Evolutionary conservation across 163 green algal species (phyloP).

Genomic region (Chloromonas sp.): DNA sequence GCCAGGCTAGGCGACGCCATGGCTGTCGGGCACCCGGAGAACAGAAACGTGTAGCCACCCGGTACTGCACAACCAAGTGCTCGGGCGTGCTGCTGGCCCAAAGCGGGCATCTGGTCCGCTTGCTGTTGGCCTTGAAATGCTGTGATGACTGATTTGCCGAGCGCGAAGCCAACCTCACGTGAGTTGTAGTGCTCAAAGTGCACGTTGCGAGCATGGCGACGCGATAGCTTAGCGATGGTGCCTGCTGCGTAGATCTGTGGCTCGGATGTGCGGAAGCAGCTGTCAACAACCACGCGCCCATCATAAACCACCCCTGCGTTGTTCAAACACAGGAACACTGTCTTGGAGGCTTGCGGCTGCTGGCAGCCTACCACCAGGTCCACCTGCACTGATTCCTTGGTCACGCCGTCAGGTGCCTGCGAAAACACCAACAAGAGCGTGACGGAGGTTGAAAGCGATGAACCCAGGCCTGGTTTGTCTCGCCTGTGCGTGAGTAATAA

Average conservation of each 20-base stretch:
- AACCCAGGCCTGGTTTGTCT: too few species aligned
- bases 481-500: too few species aligned
- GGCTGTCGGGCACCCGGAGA: constrained; percentile 19
- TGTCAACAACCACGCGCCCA: constrained; percentile 61
- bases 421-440: background rate
- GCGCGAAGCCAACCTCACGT: constrained; percentile 33
- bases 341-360: constrained; percentile 13
- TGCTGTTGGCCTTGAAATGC: constrained; percentile 8
- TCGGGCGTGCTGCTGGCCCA: background rate
- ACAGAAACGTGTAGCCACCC: constrained; percentile 28
- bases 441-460: too few species aligned
- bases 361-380: constrained; percentile 54
- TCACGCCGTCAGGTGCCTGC: background rate
- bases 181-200: constrained; percentile 51
- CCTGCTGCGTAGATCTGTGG: constrained; percentile 49
- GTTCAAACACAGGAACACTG: constrained; percentile 44
- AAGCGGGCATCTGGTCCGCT: background rate
- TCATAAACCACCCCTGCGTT: constrained; percentile 53
- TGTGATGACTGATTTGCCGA: constrained; percentile 29
- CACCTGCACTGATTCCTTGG: constrained; percentile 17
- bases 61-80: constrained; percentile 3
- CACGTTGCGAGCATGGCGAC: constrained; percentile 21
- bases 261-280: constrained; percentile 47
- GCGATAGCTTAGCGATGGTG: constrained; percentile 50
- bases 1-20: constrained; percentile 15